Conservation (phyloP, 805 yeast genomes). For the Metschnikowia sp. region DNA sequence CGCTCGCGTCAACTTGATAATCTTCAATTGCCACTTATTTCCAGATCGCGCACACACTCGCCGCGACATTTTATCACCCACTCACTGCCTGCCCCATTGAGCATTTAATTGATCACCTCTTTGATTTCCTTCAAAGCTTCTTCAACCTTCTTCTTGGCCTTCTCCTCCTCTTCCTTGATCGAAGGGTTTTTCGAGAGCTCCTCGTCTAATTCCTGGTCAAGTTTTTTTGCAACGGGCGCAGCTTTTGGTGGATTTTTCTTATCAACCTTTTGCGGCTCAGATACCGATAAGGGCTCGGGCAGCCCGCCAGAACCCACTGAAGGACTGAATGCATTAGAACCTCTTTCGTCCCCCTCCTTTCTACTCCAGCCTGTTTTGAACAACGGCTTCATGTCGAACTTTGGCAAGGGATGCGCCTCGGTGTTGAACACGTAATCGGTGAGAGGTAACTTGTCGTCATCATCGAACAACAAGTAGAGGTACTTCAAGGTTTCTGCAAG, state of each 20-base stretch:
- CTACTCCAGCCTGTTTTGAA: conserved; percentile 66
- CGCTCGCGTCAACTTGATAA: too few species aligned
- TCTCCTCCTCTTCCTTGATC: conserved; percentile 26
- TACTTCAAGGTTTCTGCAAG: conserved; percentile 89
- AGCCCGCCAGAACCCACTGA: conserved; percentile 12
- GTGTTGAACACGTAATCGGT: conserved; percentile 78
- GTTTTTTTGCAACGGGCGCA: conserved; percentile 38
- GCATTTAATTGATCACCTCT: conserved; percentile 2
- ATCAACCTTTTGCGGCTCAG: conserved; percentile 18
- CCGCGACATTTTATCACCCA: background rate
- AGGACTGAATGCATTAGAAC: conserved; percentile 5
- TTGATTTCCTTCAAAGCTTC: conserved; percentile 17
- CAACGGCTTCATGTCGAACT: conserved; percentile 47
- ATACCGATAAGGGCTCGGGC: conserved; percentile 6
- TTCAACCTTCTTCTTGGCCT: conserved; percentile 25
- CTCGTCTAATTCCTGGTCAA: conserved; percentile 33
- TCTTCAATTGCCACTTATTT: too few species aligned
- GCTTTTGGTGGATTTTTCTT: conserved; percentile 37
- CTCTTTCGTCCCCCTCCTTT: conserved; percentile 21
- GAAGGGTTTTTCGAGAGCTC: conserved; percentile 35
- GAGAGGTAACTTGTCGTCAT: conserved; percentile 59
- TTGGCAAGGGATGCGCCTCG: conserved; percentile 93
- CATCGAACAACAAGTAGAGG: conserved; percentile 48
- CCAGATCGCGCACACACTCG: too few species aligned
- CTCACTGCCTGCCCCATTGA: background rate